Evolutionary conservation across 2,329 filamentous ascomycete species (phyloP).

Genomic region (Laburnicola sp.): DNA sequence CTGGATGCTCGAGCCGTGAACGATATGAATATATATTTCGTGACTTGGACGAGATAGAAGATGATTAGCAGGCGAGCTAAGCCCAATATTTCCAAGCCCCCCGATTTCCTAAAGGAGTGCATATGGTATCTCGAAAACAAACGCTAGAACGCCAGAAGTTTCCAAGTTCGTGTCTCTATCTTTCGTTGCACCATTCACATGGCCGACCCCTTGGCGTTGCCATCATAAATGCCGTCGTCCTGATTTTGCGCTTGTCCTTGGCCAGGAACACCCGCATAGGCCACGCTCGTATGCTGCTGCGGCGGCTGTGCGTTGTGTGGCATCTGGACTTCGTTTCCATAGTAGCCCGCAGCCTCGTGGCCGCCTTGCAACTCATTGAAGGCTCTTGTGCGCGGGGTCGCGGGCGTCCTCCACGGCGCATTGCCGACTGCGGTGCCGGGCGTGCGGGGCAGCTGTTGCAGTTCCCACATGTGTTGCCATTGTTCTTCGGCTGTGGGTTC

Average conservation of each 20-base stretch:
- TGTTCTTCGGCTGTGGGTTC: slow-evolving; percentile 44
- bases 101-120: slow-evolving; percentile 3
- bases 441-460: slow-evolving; percentile 44
- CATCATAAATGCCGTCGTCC: slow-evolving; percentile 25
- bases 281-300: slow-evolving; percentile 9
- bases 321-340: slow-evolving; percentile 16
- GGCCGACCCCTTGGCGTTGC: slow-evolving; percentile 26
- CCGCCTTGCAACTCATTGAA: slow-evolving; percentile 34
- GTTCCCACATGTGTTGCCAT: slow-evolving; percentile 49
- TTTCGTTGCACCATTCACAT: slow-evolving; percentile 5
- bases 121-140: slow-evolving; percentile 7
- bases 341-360: background rate
- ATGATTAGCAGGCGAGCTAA: too few relatives aligned
- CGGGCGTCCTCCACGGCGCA: slow-evolving; percentile 31
- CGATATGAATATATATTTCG: too few relatives aligned
- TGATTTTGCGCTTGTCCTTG: slow-evolving; percentile 25
- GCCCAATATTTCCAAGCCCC: too few relatives aligned
- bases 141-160: slow-evolving; percentile 5
- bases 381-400: slow-evolving; percentile 42
- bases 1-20: too few relatives aligned
- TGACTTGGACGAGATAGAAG: too few relatives aligned
- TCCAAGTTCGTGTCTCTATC: too few relatives aligned
- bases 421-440: slow-evolving; percentile 28
- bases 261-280: slow-evolving; percentile 15
- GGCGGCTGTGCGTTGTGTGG: too few relatives aligned